Conservation (phyloP, 176 grass and related monocot genomes). For the Lolium multiflorum region DNA sequence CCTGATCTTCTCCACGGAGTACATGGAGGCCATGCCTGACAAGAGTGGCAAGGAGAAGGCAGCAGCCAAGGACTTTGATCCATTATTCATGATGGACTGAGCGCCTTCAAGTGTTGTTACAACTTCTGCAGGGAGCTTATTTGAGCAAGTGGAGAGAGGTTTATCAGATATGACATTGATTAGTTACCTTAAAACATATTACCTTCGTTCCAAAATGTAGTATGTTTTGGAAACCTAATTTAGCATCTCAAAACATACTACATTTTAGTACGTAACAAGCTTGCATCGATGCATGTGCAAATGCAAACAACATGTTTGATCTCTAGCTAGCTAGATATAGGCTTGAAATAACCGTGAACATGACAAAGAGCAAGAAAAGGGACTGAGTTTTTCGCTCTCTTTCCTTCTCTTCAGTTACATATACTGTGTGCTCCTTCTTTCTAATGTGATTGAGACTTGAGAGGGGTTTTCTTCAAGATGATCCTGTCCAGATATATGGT, state of each 20-base stretch:
- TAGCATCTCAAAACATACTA: background rate
- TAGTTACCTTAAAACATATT: constrained; percentile 48
- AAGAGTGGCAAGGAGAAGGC: constrained; percentile 59
- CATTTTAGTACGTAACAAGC: background rate
- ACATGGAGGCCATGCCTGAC: constrained; percentile 54
- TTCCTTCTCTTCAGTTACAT: background rate
- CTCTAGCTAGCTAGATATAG: constrained; percentile 20
- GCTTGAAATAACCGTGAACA: constrained; percentile 47
- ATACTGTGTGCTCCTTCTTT: background rate
- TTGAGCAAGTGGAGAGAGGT: constrained; percentile 54
- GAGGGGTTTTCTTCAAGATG: constrained; percentile 46
- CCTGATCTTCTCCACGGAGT: constrained; percentile 84
- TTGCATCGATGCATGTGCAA: constrained; percentile 27
- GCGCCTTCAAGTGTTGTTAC: background rate
- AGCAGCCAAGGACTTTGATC: constrained; percentile 47
- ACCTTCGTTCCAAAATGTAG: background rate
- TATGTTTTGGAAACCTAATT: background rate
- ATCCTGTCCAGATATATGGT: constrained; percentile 36
- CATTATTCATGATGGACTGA: constrained; percentile 81
- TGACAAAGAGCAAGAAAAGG: constrained; percentile 42
- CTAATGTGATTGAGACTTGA: constrained; percentile 40
- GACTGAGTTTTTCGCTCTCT: background rate
- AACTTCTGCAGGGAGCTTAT: constrained; percentile 58
- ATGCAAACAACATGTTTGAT: constrained; percentile 46
- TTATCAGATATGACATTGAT: constrained; percentile 38